Base-by-base conservation (phyloP, 164 flowering plant species). In the Chimonanthus praecox region DNA sequence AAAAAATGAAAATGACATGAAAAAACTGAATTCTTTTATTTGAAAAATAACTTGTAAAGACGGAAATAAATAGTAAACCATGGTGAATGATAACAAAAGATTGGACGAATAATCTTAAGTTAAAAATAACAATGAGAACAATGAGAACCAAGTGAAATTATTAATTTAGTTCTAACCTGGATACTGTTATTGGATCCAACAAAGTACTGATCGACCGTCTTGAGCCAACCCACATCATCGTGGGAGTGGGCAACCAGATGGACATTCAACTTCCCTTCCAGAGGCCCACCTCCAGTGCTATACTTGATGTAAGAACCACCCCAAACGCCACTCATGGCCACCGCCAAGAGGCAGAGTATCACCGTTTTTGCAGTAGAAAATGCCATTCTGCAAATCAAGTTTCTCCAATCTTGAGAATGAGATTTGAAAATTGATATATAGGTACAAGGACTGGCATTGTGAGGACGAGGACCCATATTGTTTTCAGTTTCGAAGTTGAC, bases 171-270 rank as follows among this genome's bases (percentile, higher is more conserved):
- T 4, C 2, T 51, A 11, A 91, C 98, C 90, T 85, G 88, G 60
- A 94, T 94, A 33, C 94, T 85, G 77, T 91, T 94, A 76, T 94
- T 94, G 51, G 90, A 84, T 64, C 97, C 97, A 65, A 84, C 87
- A 67, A 87, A 94, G 84, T 91, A 91, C 85, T 93, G 97, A 85
- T 93, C 97, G 73, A 93, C 82, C 4, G 98, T 93, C 83, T 94
- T 94, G 77, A 94, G 77, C 97, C 98, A 94, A 0, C 98, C 97
- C 50, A 94, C 98, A 70, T 91, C 98, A 63, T 91, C 97, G 73
- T 94, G 98, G 0, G 97, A 73, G 79, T 94, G 98, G 66, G 97
- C 81, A 61, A 94, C 97, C 87, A 94, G 78, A 75, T 94, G 98
- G 16, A 94, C 94, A 80, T 94, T 94, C 47, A 94, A 64, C 63